These are phyloP conservation scores for Cladorrhinum samala DNA, from an alignment of 495 filamentous ascomycete genomes.

Conservation along the genomic window DNA sequence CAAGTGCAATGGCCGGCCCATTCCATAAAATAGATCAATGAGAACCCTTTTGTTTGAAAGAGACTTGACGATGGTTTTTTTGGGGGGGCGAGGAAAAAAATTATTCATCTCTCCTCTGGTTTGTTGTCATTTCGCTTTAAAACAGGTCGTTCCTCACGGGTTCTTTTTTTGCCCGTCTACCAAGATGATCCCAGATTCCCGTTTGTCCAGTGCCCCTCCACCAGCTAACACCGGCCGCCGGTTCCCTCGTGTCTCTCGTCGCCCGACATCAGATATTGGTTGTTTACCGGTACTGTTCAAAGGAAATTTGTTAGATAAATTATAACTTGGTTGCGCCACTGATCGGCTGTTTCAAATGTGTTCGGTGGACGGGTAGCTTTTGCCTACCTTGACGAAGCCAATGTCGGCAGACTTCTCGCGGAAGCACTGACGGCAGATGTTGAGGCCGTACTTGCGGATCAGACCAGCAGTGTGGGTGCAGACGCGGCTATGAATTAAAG, in stretches of 20 bases:
- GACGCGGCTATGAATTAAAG: slow-evolving; percentile 64
- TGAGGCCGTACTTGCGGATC: slow-evolving; percentile 97
- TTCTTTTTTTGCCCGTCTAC: background rate
- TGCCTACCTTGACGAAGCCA: slow-evolving; percentile 90
- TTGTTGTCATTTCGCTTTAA: no score
- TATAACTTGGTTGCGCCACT: no score
- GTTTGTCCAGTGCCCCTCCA: slow-evolving; percentile 2
- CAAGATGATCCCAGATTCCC: background rate
- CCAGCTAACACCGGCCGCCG: background rate
- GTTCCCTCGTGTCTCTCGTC: background rate
- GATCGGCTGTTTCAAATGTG: no score
- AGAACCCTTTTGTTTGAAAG: background rate
- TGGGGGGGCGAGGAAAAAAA: background rate
- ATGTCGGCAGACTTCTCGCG: slow-evolving; percentile 93
- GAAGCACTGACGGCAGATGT: slow-evolving; percentile 99
- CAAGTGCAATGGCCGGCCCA: no score
- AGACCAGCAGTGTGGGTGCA: slow-evolving; percentile 93
- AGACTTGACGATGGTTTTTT: background rate
- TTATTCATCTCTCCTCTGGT: background rate
- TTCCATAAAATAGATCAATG: background rate
- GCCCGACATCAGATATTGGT: slow-evolving; percentile 1
- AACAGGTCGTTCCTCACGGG: background rate
- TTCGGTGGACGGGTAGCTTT: background rate
- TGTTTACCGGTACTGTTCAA: slow-evolving; percentile 29
- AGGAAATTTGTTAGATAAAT: no score